Base-by-base conservation (phyloP, 768 basidiomycete genomes). In the Trametopsis cervina region DNA sequence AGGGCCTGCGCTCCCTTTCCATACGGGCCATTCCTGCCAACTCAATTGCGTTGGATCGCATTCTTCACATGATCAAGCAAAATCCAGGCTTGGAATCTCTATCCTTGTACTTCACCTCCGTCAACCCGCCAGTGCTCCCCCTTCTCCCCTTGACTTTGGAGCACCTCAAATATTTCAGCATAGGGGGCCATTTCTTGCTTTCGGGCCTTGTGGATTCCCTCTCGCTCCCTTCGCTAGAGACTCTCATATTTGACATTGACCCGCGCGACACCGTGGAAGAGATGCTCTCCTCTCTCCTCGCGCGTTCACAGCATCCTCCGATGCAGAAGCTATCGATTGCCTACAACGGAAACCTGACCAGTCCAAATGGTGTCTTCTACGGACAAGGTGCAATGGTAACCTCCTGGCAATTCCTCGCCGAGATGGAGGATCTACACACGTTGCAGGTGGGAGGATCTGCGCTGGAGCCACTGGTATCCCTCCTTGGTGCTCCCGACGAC, bases 201-300 rank as follows among this genome's bases (percentile, higher is more conserved):
- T 66, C 73, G 5, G 72, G 72, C 48, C 72, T 89, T 9, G 62
- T 83, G 22, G 84, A 86, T 42, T 73, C 72, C 1, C 73, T 89
- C 37, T 63, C 73, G 20, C 67, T 81, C 11, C 87, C 87, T 0
- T 54, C 62, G 3, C 67, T 89, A 39, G 73, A 73, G n/a, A 64
- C 69, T 21, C 73, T 89, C 13, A 77, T 69, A 2, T 66, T 89
- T 39, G 83, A 88, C 59, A 76, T 89, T 50, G 85, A 88, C 60
- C 71, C 79, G 1, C 76, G 87, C n/a, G 83, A 86, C 52, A 76
- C 83, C 0, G 72, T 86, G 48, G 86, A 88, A 58, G 84, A 88
- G 40, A 74, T 74, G n/a, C 76, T 89, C 43, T 69, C 75, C 12
- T 68, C 69, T 44, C 73, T 89, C 38, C 69, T 85, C 23, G 59